Conservation (phyloP, 306 rosid species). For the Sphenostylis stenocarpa region DNA sequence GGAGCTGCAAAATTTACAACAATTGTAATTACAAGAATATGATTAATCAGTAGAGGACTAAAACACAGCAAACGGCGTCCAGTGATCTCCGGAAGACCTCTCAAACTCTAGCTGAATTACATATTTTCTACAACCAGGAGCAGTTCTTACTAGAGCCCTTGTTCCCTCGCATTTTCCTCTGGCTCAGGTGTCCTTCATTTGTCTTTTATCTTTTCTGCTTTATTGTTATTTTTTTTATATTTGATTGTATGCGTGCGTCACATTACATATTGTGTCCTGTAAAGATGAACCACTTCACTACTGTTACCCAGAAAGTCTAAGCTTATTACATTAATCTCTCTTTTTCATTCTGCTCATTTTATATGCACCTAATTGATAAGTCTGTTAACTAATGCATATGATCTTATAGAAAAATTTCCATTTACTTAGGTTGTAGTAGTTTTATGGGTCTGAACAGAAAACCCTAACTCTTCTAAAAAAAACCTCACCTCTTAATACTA, state of each 20-base stretch:
- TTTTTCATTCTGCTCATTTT: not conserved
- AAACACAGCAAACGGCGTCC: conserved; percentile 15
- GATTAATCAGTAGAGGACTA: conserved; percentile 15
- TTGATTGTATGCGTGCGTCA: not conserved
- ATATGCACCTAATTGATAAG: not conserved
- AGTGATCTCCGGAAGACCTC: conserved; percentile 1
- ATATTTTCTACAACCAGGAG: conserved; percentile 5
- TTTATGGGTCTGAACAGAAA: not conserved
- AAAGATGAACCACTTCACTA: not conserved
- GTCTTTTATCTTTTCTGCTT: not conserved
- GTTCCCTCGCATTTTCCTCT: conserved; percentile 18
- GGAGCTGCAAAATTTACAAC: not conserved
- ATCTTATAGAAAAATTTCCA: not conserved
- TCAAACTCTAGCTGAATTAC: conserved; percentile 15
- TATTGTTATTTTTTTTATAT: not conserved
- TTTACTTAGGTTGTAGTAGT: not conserved
- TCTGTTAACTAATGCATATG: not conserved
- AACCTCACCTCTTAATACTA: no score
- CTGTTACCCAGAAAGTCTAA: not conserved
- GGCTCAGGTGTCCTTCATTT: conserved; percentile 27
- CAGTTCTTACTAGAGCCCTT: not conserved
- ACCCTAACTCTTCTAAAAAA: no score
- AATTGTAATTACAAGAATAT: conserved; percentile 1
- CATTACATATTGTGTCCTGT: not conserved
- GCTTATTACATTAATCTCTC: not conserved